Conservation (phyloP, 2,329 filamentous ascomycete species). For the Fusarium austroafricanum region DNA sequence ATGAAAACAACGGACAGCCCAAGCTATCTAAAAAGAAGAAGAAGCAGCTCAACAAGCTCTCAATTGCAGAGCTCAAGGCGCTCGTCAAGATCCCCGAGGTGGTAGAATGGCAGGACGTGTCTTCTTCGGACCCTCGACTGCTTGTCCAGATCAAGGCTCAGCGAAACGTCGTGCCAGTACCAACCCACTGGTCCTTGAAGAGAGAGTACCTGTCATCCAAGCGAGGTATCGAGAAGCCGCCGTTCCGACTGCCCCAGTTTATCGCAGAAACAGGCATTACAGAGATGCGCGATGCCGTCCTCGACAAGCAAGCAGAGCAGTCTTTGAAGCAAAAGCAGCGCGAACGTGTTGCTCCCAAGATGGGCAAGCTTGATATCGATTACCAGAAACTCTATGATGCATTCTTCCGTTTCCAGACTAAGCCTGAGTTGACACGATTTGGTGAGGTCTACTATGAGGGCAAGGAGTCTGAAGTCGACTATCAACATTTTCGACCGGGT, state of each 20-base stretch:
- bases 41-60: constrained; percentile 91
- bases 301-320: constrained; percentile 95
- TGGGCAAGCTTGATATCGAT: constrained; percentile 97
- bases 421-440: constrained; percentile 91
- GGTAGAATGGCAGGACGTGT: constrained; percentile 97
- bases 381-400: constrained; percentile 98
- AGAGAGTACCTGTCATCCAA: constrained; percentile 98
- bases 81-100: constrained; percentile 91
- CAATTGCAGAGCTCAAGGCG: constrained; percentile 94
- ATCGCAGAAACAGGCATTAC: constrained; percentile 97
- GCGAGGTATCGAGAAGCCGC: constrained; percentile 93
- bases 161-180: constrained; percentile 95
- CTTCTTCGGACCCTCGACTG: constrained; percentile 86
- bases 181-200: constrained; percentile 94
- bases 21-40: constrained; percentile 95
- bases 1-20: constrained; percentile 70
- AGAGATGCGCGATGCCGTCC: constrained; percentile 95
- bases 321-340: constrained; percentile 94
- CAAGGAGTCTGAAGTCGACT: constrained; percentile 96
- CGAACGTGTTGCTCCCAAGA: constrained; percentile 93
- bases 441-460: constrained; percentile 99
- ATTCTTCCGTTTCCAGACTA: constrained; percentile 98
- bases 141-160: constrained; percentile 95
- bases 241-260: constrained; percentile 93
- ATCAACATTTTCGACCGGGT: constrained; percentile 88